phyloP scores from a whole-genome alignment of 2,329 filamentous ascomycete species.

The Scedosporium aurantiacum region DNA sequence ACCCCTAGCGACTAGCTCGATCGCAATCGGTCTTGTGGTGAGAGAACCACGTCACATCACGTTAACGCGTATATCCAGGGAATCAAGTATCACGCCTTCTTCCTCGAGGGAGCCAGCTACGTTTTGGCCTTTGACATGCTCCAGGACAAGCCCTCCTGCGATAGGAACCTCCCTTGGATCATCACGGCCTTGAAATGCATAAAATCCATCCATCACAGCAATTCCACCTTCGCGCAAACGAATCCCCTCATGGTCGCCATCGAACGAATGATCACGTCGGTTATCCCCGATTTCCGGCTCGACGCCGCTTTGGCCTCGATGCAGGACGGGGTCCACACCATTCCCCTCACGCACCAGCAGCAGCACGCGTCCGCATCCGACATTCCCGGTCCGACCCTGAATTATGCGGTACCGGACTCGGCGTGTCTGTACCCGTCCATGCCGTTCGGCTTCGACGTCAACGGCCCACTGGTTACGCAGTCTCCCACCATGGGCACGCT shows the following conservation, averaged over 20 bases:
- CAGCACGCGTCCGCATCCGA: background rate
- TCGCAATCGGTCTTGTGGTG: background rate
- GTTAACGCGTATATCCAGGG: constrained; percentile 17
- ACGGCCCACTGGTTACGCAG: background rate
- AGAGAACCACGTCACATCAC: background rate
- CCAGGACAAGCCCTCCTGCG: constrained; percentile 23
- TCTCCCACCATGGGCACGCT: constrained; percentile 6
- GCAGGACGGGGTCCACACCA: background rate
- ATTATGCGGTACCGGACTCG: background rate
- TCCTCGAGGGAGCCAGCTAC: constrained; percentile 29
- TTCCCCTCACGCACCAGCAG: background rate
- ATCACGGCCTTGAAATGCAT: background rate
- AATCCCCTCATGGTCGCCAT: constrained; percentile 16
- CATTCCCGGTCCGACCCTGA: background rate
- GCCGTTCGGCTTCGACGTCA: constrained; percentile 1
- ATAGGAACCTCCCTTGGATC: constrained; percentile 30
- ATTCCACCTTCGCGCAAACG: constrained; percentile 12
- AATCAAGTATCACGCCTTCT: constrained; percentile 32
- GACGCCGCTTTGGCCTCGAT: constrained; percentile 7
- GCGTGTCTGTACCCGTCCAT: background rate
- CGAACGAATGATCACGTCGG: constrained; percentile 19
- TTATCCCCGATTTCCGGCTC: constrained; percentile 16
- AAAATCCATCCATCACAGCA: background rate
- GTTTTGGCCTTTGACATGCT: constrained; percentile 30
- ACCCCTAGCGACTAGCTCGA: background rate